Base-by-base conservation (phyloP, 306 rosid species). In the Abrus precatorius region DNA sequence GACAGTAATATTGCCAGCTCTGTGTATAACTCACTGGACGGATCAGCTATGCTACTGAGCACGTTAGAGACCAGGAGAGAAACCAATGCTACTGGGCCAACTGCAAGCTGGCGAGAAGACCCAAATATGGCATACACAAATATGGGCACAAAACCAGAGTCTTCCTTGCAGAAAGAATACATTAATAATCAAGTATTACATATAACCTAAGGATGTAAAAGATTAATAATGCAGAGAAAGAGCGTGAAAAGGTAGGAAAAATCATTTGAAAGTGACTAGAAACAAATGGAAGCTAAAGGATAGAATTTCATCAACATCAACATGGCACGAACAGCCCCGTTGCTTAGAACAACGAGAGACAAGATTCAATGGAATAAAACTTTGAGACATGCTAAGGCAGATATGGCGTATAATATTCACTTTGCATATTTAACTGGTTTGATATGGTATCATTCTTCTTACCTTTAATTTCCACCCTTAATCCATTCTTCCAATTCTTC, bases 1-100 rank as follows among this genome's bases (percentile, higher is more conserved):
- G 99, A 89, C 88, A 95, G 82, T 82, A 91, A 84, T 80, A 95
- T 93, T 36, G 98, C 99, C 82, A 95, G 82, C 80, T 95, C 91
- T 71, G 96, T 93, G 85, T 95, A 95, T 69, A 91, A 77, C 48
- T 79, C 93, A 74, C 88, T 91, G 61, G 97, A 87, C 50, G 99
- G 70, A 86, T 93, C 95, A 87, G 87, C 89, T 11, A 95, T 88
- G 75, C 88, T 82, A 85, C 96, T 66, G 62, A 95, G 88, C 77
- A 93, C 96, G 75, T 95, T 93, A 8, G 78, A 67, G 74, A 91
- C 97, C 81, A 95, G 86, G 74, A 95, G 98, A 78, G 99, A 95
- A 87, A 95, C 96, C 90, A 95, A 88, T n/a, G 99, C 99, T 36
- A 95, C 99, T 1, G 98, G 99, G 32, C 99, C 99, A 77, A 95